Base-by-base conservation (phyloP, 495 filamentous ascomycete genomes). In the Hypoxylon fuscum region DNA sequence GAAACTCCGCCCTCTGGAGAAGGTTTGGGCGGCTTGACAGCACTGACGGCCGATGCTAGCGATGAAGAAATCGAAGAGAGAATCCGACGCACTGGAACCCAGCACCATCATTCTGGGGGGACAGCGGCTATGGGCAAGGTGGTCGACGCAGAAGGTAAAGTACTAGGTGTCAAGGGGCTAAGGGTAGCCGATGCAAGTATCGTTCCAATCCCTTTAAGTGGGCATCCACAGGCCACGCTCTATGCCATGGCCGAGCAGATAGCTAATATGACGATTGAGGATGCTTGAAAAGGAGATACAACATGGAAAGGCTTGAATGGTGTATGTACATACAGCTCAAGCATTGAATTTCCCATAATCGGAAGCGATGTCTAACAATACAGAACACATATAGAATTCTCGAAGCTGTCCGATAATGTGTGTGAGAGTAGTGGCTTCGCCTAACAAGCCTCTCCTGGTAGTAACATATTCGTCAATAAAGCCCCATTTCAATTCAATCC, bases 171-270 rank as follows among this genome's bases (percentile, higher is more conserved):
- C 11, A 68, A 80, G 21, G 70, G 73, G 0, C 60, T 87, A 55
- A 77, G 85, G n/a, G 75, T 87, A 31, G 82, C 77, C 9, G 85
- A 88, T 76, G 81, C 82, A 63, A 84, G 81, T 55, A 77, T 84
- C 43, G 71, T 86, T 25, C 85, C 83, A 9, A 38, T 61, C 10
- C 56, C 58, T 0, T 18, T 59, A 3, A 44, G 62, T 34, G 49
- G 50, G 31, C 50, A 60, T 52, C 50, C 45, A 9, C 55, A 66
- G 35, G 51, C 62, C n/a, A 42, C 62, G 17, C 51, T 61, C 6
- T 61, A 66, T 40, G 50, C 62, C 10, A 44, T 61, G 25, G 51
- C 62, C n/a, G 62, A 66, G 40, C 62, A 60, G 40, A 20, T 61
- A 5, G 62, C 51, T 12, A 37, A 56, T n/a, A 67, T 49, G 46